Evolutionary conservation across 2,329 filamentous ascomycete genomes (phyloP).

Genomic region (Fonsecaea pugnacius): DNA sequence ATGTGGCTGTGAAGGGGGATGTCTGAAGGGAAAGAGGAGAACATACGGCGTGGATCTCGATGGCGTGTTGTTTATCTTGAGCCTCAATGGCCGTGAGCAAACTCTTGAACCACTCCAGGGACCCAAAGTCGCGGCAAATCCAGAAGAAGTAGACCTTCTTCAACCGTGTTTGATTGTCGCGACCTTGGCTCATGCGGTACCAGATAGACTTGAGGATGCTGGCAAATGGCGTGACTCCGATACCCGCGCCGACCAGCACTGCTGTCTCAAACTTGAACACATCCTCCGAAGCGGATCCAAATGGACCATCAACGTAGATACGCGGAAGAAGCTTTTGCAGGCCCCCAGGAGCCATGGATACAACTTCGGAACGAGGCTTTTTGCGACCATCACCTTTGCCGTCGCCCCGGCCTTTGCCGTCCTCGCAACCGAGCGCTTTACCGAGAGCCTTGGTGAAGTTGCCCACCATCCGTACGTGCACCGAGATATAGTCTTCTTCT

Average conservation of each 20-base stretch:
- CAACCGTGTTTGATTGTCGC: slow-evolving; percentile 72
- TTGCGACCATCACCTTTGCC: slow-evolving; percentile 36
- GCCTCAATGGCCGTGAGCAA: slow-evolving; percentile 82
- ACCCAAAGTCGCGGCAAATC: slow-evolving; percentile 86
- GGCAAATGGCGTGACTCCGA: slow-evolving; percentile 58
- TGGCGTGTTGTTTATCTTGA: slow-evolving; percentile 79
- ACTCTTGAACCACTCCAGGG: slow-evolving; percentile 88
- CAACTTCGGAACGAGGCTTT: slow-evolving; percentile 58
- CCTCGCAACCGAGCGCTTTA: slow-evolving; percentile 72
- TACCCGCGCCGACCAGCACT: slow-evolving; percentile 56
- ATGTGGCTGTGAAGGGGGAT: background rate
- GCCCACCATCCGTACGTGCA: slow-evolving; percentile 81
- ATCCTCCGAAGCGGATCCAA: slow-evolving; percentile 83
- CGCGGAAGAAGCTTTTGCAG: slow-evolving; percentile 73
- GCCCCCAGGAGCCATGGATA: slow-evolving; percentile 65
- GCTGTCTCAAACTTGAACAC: slow-evolving; percentile 68
- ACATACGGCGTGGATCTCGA: slow-evolving; percentile 78
- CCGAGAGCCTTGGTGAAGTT: slow-evolving; percentile 77
- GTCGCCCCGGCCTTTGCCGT: slow-evolving; percentile 50
- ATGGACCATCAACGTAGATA: slow-evolving; percentile 82
- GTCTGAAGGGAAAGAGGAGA: background rate
- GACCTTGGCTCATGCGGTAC: slow-evolving; percentile 77
- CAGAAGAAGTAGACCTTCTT: slow-evolving; percentile 92
- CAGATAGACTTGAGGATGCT: slow-evolving; percentile 77
- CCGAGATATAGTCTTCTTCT: slow-evolving; percentile 87